Evolutionary conservation across 768 basidiomycete species (phyloP).

Genomic region (Boletellus sp.): DNA sequence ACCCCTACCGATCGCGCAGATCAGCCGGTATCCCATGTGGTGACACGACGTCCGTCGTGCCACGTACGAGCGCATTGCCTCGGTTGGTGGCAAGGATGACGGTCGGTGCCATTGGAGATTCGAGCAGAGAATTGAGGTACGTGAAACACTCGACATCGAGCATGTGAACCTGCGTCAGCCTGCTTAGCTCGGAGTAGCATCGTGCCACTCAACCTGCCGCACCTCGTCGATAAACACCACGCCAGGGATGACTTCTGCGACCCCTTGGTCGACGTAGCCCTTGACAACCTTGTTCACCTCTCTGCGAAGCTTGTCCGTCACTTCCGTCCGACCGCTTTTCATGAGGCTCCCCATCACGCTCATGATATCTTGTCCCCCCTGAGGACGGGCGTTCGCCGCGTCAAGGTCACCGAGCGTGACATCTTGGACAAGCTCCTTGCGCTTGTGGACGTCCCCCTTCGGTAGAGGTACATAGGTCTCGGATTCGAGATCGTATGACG

Average conservation of each 20-base stretch:
- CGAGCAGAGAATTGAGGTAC: slow-evolving; percentile 92
- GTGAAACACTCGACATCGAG: slow-evolving; percentile 99
- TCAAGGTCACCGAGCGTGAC: slow-evolving; percentile 94
- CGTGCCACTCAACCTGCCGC: slow-evolving; percentile 18
- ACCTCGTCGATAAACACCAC: slow-evolving; percentile 99
- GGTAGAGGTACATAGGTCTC: slow-evolving; percentile 98
- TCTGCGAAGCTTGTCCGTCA: slow-evolving; percentile 91
- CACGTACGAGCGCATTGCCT: slow-evolving; percentile 87
- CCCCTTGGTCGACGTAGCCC: slow-evolving; percentile 95
- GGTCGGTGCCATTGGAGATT: slow-evolving; percentile 95
- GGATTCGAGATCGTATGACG: slow-evolving; percentile 95
- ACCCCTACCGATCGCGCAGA: slow-evolving; percentile 77
- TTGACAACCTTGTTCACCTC: slow-evolving; percentile 99
- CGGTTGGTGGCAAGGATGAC: slow-evolving; percentile 97
- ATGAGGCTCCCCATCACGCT: slow-evolving; percentile 92
- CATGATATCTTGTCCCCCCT: slow-evolving; percentile 98
- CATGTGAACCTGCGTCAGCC: slow-evolving; percentile 85
- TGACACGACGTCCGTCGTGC: slow-evolving; percentile 85
- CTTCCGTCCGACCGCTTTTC: slow-evolving; percentile 90
- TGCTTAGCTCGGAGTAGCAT: slow-evolving; percentile 1
- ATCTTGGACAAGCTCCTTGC: slow-evolving; percentile 93
- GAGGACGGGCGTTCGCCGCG: slow-evolving; percentile 93
- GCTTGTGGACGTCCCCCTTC: slow-evolving; percentile 94
- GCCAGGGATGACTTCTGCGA: slow-evolving; percentile 96
- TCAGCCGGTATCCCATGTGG: slow-evolving; percentile 95